These are phyloP conservation scores for Spongiforma sp. DNA, from an alignment of 1,284 basidiomycete genomes.

Conservation along the genomic window DNA sequence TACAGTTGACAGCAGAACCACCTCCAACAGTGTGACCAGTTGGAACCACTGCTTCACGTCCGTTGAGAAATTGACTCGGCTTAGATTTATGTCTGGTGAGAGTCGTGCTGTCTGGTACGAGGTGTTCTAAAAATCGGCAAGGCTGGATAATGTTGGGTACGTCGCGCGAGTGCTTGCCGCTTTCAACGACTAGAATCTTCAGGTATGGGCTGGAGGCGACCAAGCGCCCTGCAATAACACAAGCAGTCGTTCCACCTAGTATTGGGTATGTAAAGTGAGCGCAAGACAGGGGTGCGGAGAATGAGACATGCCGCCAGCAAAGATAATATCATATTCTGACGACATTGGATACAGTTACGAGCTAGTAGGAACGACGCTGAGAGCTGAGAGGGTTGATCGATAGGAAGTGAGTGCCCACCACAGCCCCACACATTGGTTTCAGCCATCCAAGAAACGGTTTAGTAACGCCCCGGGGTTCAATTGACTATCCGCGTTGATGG, in stretches of 20 bases:
- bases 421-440: too few relatives aligned
- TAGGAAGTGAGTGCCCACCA: too few relatives aligned
- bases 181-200: background rate
- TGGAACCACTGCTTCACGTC: background rate
- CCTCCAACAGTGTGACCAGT: too few relatives aligned
- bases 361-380: too few relatives aligned
- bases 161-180: background rate
- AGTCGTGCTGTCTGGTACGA: background rate
- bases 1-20: too few relatives aligned
- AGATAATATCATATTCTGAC: background rate
- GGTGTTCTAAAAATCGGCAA: constrained; percentile 2
- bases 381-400: too few relatives aligned
- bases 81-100: background rate
- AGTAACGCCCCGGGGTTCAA: too few relatives aligned
- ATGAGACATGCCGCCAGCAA: background rate
- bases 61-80: constrained; percentile 3
- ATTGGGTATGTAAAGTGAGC: too few relatives aligned
- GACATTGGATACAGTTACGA: too few relatives aligned
- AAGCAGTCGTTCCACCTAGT: background rate
- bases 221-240: background rate
- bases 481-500: too few relatives aligned
- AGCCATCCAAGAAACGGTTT: too few relatives aligned
- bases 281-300: too few relatives aligned
- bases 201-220: background rate
- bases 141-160: constrained; percentile 1